Evolutionary conservation across 495 filamentous ascomycete species (phyloP).

Genomic region (Hypoxylon rickii): DNA sequence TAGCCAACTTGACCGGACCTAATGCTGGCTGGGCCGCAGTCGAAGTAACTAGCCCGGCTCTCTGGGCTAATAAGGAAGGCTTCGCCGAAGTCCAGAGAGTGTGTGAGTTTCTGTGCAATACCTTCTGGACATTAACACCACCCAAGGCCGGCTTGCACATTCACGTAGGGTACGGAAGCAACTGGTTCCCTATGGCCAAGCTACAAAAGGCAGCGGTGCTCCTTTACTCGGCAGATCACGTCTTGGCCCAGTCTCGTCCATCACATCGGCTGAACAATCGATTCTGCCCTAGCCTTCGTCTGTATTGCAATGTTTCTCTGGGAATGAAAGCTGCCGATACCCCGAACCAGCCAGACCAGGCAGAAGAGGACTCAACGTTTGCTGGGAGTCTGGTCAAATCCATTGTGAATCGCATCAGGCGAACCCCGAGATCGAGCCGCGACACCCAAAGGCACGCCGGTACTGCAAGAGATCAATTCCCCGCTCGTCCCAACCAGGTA

Average conservation of each 20-base stretch:
- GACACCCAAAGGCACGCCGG: too few species aligned
- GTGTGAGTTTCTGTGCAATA: slow-evolving; percentile 10
- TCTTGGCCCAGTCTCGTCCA: neutral
- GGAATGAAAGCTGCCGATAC: neutral
- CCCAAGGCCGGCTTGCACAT: slow-evolving; percentile 17
- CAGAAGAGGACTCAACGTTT: neutral
- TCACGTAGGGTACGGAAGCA: slow-evolving; percentile 24
- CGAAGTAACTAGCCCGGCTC: slow-evolving; percentile 22
- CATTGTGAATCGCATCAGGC: too few species aligned
- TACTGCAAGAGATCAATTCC: too few species aligned
- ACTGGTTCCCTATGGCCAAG: slow-evolving; percentile 1
- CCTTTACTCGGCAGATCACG: neutral
- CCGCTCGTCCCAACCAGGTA: too few species aligned
- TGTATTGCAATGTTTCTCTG: neutral
- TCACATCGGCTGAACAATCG: neutral
- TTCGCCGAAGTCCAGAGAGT: slow-evolving; percentile 22
- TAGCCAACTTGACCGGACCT: neutral
- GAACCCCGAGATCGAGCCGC: too few species aligned
- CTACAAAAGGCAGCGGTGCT: slow-evolving; percentile 8
- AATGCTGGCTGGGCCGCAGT: slow-evolving; percentile 10
- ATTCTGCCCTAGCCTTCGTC: neutral
- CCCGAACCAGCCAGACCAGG: neutral
- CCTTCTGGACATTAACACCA: slow-evolving; percentile 3
- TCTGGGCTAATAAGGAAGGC: slow-evolving; percentile 14
- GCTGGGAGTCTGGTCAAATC: too few species aligned